Evolutionary conservation across 2,329 filamentous ascomycete species (phyloP), one percentile per base, ranked within the genome.

Genomic region (Phoma sp.): DNA sequence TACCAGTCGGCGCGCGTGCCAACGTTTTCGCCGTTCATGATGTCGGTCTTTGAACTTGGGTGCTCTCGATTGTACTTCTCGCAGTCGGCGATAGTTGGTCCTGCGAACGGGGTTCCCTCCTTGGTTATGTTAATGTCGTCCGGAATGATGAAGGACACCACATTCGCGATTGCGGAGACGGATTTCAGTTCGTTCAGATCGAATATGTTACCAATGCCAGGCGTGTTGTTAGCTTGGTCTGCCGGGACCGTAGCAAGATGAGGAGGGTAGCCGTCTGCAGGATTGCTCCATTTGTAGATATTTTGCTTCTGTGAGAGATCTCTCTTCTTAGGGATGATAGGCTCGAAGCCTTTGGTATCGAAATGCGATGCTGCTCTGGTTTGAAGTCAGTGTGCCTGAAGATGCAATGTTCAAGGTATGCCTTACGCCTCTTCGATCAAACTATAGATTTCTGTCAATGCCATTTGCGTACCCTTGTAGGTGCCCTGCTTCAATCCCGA

Each of bases 11-110:
- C 37, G 7, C 43, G 32, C 26, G 33, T 47, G 25, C 53, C 53
- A 7, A 56, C 7, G 23, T 56, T 56, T 37, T 51, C 47, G 17
- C 53, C 53, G 7, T 51, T 34, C 53, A 56, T 56, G 26, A 56
- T 56, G 11, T 56, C 53, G 17, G 53, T 56, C 10, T 51, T 56
- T 2, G 37, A 37, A 18, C 53, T 51, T 10, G 26, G 42, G 7
- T 51, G 30, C 25, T 51, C 47, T 14, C 15, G 37, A n/a, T 56
- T 56, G 26, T 51, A 56, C 17, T 47, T 43, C 18, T 56, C 53
- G 28, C 53, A 56, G 10, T 56, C 53, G 9, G 53, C 47, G 12
- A 56, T 15, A 4, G 47, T 51, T 10, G 53, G 53, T 5, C 53
- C 53, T 14, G 37, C 42, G 6, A 51, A 56, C 6, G 53, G 53